These are phyloP conservation scores for Pseudotulostoma volvatum DNA, from an alignment of 495 filamentous ascomycete species.

Conservation along the genomic window DNA sequence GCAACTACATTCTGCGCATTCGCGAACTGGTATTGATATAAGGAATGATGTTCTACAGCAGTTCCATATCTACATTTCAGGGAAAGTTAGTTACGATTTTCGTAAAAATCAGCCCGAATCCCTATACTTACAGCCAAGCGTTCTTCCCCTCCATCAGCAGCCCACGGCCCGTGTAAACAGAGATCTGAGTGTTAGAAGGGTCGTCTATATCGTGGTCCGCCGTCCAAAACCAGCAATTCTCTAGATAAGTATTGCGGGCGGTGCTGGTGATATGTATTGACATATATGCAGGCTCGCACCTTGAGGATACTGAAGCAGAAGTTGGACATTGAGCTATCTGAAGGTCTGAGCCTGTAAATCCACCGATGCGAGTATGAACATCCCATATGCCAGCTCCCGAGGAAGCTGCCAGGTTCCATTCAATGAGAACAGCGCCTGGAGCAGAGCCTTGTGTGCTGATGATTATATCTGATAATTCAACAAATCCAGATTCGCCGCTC, in stretches of 20 bases:
- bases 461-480: slow-evolving; percentile 46
- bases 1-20: slow-evolving; percentile 53
- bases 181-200: slow-evolving; percentile 38
- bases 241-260: slow-evolving; percentile 37
- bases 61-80: slow-evolving; percentile 39
- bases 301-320: slow-evolving; percentile 13
- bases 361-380: slow-evolving; percentile 40
- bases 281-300: slow-evolving; percentile 51
- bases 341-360: slow-evolving; percentile 35
- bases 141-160: slow-evolving; percentile 40
- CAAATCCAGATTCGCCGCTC: slow-evolving; percentile 30
- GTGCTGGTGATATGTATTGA: slow-evolving; percentile 45
- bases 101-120: not conserved
- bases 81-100: not conserved
- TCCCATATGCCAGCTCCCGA: slow-evolving; percentile 40
- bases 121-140: slow-evolving; percentile 38
- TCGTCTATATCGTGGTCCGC: slow-evolving; percentile 63
- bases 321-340: slow-evolving; percentile 36
- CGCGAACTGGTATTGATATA: slow-evolving; percentile 71
- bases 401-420: slow-evolving; percentile 48
- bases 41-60: slow-evolving; percentile 54
- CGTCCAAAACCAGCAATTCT: slow-evolving; percentile 57
- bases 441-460: slow-evolving; percentile 39
- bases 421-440: slow-evolving; percentile 55
- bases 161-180: slow-evolving; percentile 53